A percentile compares a stretch with the other conserved stretches of the same genome.
Evolutionary conservation across 768 basidiomycete species (phyloP).

Genomic region (Tephrocybe sp.): DNA sequence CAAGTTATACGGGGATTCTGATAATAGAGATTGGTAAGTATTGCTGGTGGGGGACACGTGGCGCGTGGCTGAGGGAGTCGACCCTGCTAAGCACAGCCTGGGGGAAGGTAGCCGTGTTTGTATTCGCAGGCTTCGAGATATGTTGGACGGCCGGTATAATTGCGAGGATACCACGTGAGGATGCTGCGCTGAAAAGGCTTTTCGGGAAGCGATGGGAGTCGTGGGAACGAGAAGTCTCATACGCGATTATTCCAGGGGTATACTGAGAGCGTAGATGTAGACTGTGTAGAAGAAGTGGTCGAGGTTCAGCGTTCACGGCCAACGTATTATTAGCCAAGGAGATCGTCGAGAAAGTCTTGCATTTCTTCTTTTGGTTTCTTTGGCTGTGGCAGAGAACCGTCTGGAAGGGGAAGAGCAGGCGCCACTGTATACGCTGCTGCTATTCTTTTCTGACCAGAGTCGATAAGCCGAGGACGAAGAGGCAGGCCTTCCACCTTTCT

Average conservation of each 20-base stretch:
- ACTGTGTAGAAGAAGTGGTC: too few species aligned
- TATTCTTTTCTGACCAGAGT: background rate
- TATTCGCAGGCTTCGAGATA: conserved; percentile 12
- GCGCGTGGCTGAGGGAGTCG: conserved; percentile 30
- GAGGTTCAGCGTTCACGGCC: too few species aligned
- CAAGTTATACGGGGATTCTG: conserved; percentile 28
- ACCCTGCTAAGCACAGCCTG: conserved; percentile 27
- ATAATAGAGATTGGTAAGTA: conserved; percentile 30
- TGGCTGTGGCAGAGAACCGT: conserved; percentile 23
- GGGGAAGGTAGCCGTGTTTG: conserved; percentile 16
- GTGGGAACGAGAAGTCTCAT: conserved; percentile 25
- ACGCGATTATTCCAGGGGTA: conserved; percentile 24
- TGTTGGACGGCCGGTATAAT: conserved; percentile 15
- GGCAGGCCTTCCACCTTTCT: conserved; percentile 35
- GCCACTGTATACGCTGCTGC: conserved; percentile 17
- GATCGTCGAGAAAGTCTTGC: conserved; percentile 73
- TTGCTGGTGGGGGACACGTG: conserved; percentile 27
- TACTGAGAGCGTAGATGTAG: too few species aligned
- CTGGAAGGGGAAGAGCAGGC: conserved; percentile 23
- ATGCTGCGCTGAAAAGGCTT: conserved; percentile 21
- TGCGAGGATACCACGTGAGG: conserved; percentile 24
- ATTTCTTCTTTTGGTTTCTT: conserved; percentile 56
- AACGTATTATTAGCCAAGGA: conserved; percentile 43
- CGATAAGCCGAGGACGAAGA: background rate
- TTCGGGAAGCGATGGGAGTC: conserved; percentile 30